Conservation (phyloP, 768 basidiomycete species). For the Porpolomopsis calyptriformis region DNA sequence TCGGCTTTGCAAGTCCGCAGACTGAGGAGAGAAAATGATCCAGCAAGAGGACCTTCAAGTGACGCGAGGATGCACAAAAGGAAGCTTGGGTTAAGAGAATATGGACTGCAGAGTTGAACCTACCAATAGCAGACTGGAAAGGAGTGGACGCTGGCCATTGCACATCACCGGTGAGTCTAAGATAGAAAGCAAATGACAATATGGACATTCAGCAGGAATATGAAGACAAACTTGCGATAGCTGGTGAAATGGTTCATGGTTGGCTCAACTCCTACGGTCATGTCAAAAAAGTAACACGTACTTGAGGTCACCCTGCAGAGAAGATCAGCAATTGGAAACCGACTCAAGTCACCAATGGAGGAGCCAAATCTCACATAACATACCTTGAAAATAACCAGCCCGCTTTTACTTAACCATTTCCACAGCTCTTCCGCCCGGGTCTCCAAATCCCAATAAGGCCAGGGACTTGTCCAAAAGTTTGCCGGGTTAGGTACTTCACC, state of each 20-base stretch:
- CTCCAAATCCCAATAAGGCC: slow-evolving; percentile 70
- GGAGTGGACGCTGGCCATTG: slow-evolving; percentile 77
- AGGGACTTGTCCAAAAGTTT: slow-evolving; percentile 65
- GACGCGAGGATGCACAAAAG: slow-evolving; percentile 4
- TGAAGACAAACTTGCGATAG: slow-evolving; percentile 65
- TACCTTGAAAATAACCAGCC: slow-evolving; percentile 80
- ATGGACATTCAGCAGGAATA: neutral
- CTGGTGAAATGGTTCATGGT: slow-evolving; percentile 25
- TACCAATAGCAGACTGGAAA: slow-evolving; percentile 65
- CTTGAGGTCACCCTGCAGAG: slow-evolving; percentile 76
- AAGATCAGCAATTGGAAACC: neutral
- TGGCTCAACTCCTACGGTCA: neutral
- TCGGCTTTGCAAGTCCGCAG: slow-evolving; percentile 94
- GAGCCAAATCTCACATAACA: slow-evolving; percentile 5
- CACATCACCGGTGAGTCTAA: slow-evolving; percentile 85
- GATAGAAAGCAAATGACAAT: slow-evolving; percentile 3
- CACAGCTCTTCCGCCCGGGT: slow-evolving; percentile 41
- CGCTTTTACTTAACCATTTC: slow-evolving; percentile 39
- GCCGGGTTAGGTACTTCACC: slow-evolving; percentile 22
- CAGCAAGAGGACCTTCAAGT: slow-evolving; percentile 56
- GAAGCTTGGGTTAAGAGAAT: neutral
- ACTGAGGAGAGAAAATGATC: slow-evolving; percentile 72
- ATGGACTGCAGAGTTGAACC: too few relatives aligned
- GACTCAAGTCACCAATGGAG: too few relatives aligned
- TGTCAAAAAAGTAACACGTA: slow-evolving; percentile 29